Percentiles rank a stretch among this genome's conserved stretches.
phyloP scores from a whole-genome alignment of 352 stramenopile species.

The Globisporangium carolinianum region DNA sequence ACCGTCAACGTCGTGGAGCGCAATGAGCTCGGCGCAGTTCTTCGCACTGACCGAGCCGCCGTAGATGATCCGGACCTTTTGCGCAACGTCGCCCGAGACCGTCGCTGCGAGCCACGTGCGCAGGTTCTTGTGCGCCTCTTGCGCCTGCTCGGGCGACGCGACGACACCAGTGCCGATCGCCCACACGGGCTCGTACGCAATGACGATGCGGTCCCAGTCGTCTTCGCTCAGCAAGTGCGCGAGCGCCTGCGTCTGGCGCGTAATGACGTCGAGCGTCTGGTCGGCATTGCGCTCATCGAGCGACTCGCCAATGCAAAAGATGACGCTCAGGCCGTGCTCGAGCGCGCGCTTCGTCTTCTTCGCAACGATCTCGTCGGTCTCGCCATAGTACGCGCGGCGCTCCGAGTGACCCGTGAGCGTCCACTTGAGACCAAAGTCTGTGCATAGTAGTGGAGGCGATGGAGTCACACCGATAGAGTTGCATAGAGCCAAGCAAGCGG shows the following conservation, averaged over 20 bases:
- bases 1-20: constrained; percentile 77
- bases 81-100: constrained; percentile 34
- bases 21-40: constrained; percentile 61
- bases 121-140: constrained; percentile 61
- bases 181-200: constrained; percentile 91
- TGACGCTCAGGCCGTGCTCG: constrained; percentile 63
- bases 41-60: constrained; percentile 64
- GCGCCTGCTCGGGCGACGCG: constrained; percentile 84
- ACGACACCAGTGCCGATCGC: constrained; percentile 89
- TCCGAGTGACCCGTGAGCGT: constrained; percentile 91
- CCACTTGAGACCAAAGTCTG: constrained; percentile 70
- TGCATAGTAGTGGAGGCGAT: too few species aligned
- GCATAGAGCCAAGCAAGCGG: too few species aligned
- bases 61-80: constrained; percentile 53
- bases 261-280: constrained; percentile 77
- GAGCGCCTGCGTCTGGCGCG: constrained; percentile 83
- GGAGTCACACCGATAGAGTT: too few species aligned
- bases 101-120: constrained; percentile 31
- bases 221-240: constrained; percentile 65
- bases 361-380: constrained; percentile 83
- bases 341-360: constrained; percentile 68
- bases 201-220: constrained; percentile 53
- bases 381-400: constrained; percentile 86
- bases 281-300: constrained; percentile 60
- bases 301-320: constrained; percentile 90